Evolutionary conservation across 768 basidiomycete species (phyloP), one percentile per base, ranked within the genome.

Genomic region (Serendipita vermifera): DNA sequence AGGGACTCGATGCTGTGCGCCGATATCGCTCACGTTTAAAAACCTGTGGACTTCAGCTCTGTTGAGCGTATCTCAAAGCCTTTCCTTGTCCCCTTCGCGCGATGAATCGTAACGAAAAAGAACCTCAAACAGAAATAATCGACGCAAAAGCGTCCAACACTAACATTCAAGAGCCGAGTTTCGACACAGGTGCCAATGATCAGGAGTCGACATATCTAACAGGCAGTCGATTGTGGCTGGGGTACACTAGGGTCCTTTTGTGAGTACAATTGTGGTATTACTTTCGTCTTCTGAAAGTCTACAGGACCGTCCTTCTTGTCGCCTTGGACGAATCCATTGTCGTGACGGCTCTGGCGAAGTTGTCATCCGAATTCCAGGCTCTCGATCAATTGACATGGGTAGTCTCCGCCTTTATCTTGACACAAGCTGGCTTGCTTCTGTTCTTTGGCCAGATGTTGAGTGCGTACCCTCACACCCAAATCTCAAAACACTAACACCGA

Each of bases 321-420:
- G 51, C 46, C 13, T 46, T 57, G 32, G 56, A 57, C 29, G 68
- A 71, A 58, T 61, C 68, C 35, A 68, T 70, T 57, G 59, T 70
- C 39, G 65, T 57, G 17, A 60, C 51, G 15, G 59, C 59, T 3
- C 54, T 60, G 33, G 57, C 59, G 3, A n/a, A 40, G 14, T 55
- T 60, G n/a, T 32, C 57, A 4, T 58, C 57, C 11, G 57, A 43
- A 14, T 60, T 58, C 43, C 32, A 60, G 33, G 39, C 54, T 3
- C 54, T 60, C 7, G 38, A 41, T 17, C 35, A 58, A 17, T 33
- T 60, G 3, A 55, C 57, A 3, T 60, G 59, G 59, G 39, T 58
- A 20, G 51, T 54, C 5, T 35, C 54, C 3, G 48, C 57, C 4
- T 59, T 36, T 40, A 46, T 59, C 33, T 39, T 57, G 14, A 36